phyloP scores from a whole-genome alignment of 345 rosid species.

The Camelina laxa region DNA sequence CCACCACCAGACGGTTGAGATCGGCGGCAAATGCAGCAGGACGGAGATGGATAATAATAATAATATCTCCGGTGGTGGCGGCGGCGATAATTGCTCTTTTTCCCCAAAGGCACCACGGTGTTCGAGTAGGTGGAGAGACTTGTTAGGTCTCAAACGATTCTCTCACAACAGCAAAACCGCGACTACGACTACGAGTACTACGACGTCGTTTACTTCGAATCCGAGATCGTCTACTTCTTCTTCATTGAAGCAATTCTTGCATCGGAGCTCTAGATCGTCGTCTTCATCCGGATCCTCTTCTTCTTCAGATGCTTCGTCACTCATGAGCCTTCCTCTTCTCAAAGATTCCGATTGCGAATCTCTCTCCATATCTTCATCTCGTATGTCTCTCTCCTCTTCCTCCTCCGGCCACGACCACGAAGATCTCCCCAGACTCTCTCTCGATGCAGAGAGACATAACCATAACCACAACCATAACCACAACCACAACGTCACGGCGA shows the following conservation, averaged over 20 bases:
- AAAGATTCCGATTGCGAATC: slow-evolving; percentile 72
- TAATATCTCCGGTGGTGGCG: slow-evolving; percentile 40
- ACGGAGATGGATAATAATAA: slow-evolving; percentile 36
- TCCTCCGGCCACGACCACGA: slow-evolving; percentile 92
- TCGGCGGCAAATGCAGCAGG: slow-evolving; percentile 38
- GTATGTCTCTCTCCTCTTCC: slow-evolving; percentile 84
- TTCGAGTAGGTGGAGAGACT: slow-evolving; percentile 92
- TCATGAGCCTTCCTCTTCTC: slow-evolving; percentile 64
- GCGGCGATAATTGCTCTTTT: slow-evolving; percentile 53
- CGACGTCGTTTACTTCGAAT: slow-evolving; percentile 23
- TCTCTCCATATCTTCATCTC: slow-evolving; percentile 71
- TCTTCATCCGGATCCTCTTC: slow-evolving; percentile 34
- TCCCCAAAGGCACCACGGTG: slow-evolving; percentile 88
- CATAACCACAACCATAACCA: no score
- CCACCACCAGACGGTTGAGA: slow-evolving; percentile 41
- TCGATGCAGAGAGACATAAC: slow-evolving; percentile 82
- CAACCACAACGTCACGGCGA: slow-evolving; percentile 45
- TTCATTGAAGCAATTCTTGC: slow-evolving; percentile 68
- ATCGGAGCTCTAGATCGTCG: slow-evolving; percentile 66
- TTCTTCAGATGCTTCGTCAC: slow-evolving; percentile 47
- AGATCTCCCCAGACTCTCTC: slow-evolving; percentile 76
- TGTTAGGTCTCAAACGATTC: slow-evolving; percentile 74
- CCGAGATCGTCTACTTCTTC: slow-evolving; percentile 50
- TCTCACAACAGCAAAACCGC: slow-evolving; percentile 45
- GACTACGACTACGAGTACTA: slow-evolving; percentile 8